phyloP scores from a whole-genome alignment of 208 protist genomes.

The Leishmania braziliensis region DNA sequence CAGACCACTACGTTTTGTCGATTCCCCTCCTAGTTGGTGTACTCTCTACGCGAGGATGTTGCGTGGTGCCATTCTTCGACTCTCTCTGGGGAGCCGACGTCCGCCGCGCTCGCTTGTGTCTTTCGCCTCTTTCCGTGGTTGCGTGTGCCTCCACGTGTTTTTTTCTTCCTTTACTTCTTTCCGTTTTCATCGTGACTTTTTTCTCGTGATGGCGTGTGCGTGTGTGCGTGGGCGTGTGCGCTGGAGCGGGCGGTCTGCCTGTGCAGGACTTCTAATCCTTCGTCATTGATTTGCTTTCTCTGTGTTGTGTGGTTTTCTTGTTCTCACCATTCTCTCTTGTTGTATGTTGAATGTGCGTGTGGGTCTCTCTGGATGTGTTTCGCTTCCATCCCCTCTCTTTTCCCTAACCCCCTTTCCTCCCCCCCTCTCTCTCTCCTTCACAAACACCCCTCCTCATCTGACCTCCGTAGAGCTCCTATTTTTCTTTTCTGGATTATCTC shows the following conservation, averaged over 20 bases:
- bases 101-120: not conserved
- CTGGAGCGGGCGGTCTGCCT: not conserved
- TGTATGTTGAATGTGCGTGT: not conserved
- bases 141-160: not conserved
- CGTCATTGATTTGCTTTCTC: not conserved
- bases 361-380: not conserved
- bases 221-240: not conserved
- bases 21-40: not conserved
- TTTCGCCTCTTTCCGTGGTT: not conserved
- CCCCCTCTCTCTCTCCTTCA: not conserved
- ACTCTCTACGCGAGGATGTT: not conserved
- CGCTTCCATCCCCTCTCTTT: not conserved
- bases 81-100: not conserved
- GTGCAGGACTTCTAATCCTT: not conserved
- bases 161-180: not conserved
- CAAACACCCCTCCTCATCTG: not conserved
- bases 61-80: not conserved
- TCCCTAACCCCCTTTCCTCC: not conserved
- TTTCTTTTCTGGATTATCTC: constrained; percentile 21
- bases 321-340: not conserved
- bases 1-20: not conserved
- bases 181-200: not conserved
- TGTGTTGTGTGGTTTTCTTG: not conserved
- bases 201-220: not conserved
- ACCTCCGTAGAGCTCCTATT: constrained; percentile 4